Conservation (phyloP, 1,139 yeast genomes). For the Geotrichum carabidarum region DNA sequence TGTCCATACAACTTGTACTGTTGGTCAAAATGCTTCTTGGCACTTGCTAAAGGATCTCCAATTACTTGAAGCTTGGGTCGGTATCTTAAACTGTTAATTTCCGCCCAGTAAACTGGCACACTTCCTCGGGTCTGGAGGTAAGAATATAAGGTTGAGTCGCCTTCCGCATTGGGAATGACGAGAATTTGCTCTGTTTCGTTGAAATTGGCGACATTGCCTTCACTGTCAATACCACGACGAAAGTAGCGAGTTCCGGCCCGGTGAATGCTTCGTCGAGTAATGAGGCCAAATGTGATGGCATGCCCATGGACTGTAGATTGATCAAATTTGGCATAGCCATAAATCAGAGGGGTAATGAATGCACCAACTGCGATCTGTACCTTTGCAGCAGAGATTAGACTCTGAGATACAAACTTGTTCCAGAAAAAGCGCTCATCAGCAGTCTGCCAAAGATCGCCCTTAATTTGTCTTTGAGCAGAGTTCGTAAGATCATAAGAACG, state of each 20-base stretch:
- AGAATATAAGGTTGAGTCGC: slow-evolving; percentile 27
- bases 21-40: slow-evolving; percentile 69
- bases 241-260: slow-evolving; percentile 96
- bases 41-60: slow-evolving; percentile 53
- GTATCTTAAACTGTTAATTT: slow-evolving; percentile 79
- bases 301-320: slow-evolving; percentile 46
- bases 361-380: slow-evolving; percentile 36
- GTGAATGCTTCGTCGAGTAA: slow-evolving; percentile 73
- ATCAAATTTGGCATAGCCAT: slow-evolving; percentile 52
- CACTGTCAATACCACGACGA: slow-evolving; percentile 82
- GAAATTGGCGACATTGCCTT: slow-evolving; percentile 69
- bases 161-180: slow-evolving; percentile 36
- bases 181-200: slow-evolving; percentile 93
- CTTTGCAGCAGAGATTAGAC: slow-evolving; percentile 47
- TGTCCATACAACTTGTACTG: slow-evolving; percentile 70
- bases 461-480: slow-evolving; percentile 54
- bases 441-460: slow-evolving; percentile 21
- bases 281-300: slow-evolving; percentile 54
- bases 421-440: slow-evolving; percentile 83
- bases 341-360: slow-evolving; percentile 73
- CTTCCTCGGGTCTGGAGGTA: slow-evolving; percentile 69
- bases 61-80: slow-evolving; percentile 76
- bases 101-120: slow-evolving; percentile 97
- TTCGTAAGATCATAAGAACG: slow-evolving; percentile 77
- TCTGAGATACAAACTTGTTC: slow-evolving; percentile 66